A percentile compares a stretch with the other conserved stretches of the same genome.
phyloP scores from a whole-genome alignment of 73 alveolate genomes.

The Tetrahymena elliotti region DNA sequence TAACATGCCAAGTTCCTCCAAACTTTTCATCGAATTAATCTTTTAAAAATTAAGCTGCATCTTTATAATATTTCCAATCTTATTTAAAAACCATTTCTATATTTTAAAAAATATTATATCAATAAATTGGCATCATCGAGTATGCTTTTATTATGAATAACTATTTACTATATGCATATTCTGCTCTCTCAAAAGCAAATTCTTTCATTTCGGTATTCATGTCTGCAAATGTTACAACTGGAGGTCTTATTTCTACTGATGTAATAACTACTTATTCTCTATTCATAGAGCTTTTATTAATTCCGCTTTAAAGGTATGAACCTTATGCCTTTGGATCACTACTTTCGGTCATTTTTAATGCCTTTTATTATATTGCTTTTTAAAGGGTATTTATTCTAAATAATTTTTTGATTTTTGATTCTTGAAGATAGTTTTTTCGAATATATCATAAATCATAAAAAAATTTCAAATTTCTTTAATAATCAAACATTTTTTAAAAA shows the following conservation, averaged over 20 bases:
- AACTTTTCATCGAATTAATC: constrained; percentile 31
- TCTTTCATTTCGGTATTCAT: constrained; percentile 31
- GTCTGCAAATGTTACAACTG: constrained; percentile 39
- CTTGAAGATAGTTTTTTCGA: neutral
- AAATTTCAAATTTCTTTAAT: too few species aligned
- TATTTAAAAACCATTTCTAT: constrained; percentile 1
- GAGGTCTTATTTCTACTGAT: constrained; percentile 22
- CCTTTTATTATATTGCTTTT: neutral
- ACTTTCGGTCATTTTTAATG: neutral
- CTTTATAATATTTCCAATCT: constrained; percentile 34
- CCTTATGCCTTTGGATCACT: neutral
- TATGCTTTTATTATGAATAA: neutral
- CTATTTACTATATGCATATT: constrained; percentile 16
- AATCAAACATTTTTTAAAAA: neutral
- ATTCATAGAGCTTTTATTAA: neutral
- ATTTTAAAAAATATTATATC: neutral
- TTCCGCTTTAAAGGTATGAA: neutral
- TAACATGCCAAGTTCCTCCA: constrained; percentile 48
- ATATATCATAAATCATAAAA: too few species aligned
- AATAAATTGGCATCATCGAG: neutral
- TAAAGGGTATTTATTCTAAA: neutral
- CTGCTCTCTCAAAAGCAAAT: constrained; percentile 48
- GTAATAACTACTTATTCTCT: neutral
- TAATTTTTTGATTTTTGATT: neutral
- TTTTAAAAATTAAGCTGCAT: constrained; percentile 30